Evolutionary conservation across 164 flowering plant species (phyloP), one percentile per base, ranked within the genome.

Genomic region (Vitis labrusca): DNA sequence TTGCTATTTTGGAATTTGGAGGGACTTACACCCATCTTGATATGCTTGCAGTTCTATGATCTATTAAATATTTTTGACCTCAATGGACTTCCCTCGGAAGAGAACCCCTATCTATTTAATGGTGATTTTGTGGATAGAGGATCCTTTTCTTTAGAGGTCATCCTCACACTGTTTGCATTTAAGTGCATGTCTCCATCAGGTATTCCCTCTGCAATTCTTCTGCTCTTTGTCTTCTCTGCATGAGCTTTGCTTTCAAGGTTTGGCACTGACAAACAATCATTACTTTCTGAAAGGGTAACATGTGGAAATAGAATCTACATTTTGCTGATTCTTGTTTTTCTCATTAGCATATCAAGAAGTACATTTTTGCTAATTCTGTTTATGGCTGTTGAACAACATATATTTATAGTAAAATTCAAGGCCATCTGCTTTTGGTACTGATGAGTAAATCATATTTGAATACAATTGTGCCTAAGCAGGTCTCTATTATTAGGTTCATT

Each of bases 81-180:
- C 63, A 95, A 93, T 84, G 98, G 99, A 27, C 91, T 95, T 65
- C 99, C 99, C 8, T 93, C 98, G 11, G 98, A 93, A 61, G 98
- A 93, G 69, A 95, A 95, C 74, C 99, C 99, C 0, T 95, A 95
- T 72, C 89, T 95, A 52, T 95, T 95, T 75, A 95, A 95, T 80
- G 99, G 99, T 15, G 98, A 95, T 79, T 95, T 95, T 79, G 99
- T 95, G 66, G 99, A 95, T 75, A 81, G 99, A 30, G 99, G 99
- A 47, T 95, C 99, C 61, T 95, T 95, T 77, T 95, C 99, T 37
- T 50, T 95, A 75, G 99, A 95, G 84, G 89, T 92, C 77, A 95
- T 95, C 61, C 97, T 93, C 61, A 90, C 99, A 7, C 76, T 95
- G 60, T 95, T 95, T 88, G 99, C 98, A 59, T 89, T 95, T 59